Evolutionary conservation across 2,329 filamentous ascomycete species (phyloP).

Genomic region (Talaromyces sp.): DNA sequence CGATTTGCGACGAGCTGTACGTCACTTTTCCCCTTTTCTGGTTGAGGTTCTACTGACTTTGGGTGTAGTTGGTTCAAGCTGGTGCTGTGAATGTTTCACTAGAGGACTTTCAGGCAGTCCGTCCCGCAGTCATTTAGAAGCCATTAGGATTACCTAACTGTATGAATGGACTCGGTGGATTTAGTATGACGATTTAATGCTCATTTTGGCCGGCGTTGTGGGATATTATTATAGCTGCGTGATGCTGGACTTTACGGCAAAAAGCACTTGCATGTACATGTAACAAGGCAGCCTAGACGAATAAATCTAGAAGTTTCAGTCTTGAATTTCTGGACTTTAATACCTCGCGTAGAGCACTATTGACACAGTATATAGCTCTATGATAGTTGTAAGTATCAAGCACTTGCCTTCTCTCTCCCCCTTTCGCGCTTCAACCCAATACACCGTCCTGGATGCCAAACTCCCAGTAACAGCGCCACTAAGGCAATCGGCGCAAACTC

Average conservation of each 20-base stretch:
- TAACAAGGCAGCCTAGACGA: background rate
- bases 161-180: slow-evolving; percentile 9
- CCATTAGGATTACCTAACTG: background rate
- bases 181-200: slow-evolving; percentile 1
- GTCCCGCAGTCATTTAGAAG: slow-evolving; percentile 9
- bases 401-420: background rate
- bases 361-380: too few species aligned
- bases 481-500: background rate
- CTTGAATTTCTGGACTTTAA: background rate
- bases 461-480: background rate
- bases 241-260: background rate
- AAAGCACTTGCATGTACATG: slow-evolving; percentile 7
- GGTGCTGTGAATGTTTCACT: slow-evolving; percentile 84
- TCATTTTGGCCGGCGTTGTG: background rate
- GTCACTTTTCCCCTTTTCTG: slow-evolving; percentile 36
- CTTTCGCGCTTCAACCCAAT: background rate
- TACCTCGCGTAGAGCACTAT: too few species aligned
- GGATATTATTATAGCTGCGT: background rate
- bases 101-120: slow-evolving; percentile 71
- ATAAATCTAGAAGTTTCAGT: background rate
- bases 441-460: background rate
- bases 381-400: background rate
- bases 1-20: slow-evolving; percentile 83
- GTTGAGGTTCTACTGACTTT: background rate
- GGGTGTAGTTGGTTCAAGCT: slow-evolving; percentile 75